Conservation (phyloP, 805 yeast species). For the Candida boleticola region DNA sequence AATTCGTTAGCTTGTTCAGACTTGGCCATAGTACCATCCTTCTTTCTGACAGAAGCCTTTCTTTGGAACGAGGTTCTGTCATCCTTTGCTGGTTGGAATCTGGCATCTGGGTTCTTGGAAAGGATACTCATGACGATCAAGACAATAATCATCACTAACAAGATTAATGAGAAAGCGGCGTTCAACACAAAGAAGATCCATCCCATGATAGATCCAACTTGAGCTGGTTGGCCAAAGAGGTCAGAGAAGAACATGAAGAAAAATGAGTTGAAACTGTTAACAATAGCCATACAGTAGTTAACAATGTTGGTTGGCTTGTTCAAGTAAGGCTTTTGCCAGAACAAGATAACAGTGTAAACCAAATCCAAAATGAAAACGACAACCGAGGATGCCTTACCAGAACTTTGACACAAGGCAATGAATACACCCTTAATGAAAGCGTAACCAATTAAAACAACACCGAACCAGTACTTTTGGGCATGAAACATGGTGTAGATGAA, state of each 20-base stretch:
- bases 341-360: conserved; percentile 61
- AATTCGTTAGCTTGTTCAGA: conserved; percentile 46
- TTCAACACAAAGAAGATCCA: conserved; percentile 85
- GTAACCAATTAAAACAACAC: conserved; percentile 59
- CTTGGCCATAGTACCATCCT: conserved; percentile 24
- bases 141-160: conserved; percentile 68
- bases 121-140: conserved; percentile 61
- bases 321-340: conserved; percentile 70
- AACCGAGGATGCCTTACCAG: conserved; percentile 80
- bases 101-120: conserved; percentile 84
- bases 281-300: conserved; percentile 69
- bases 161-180: conserved; percentile 80
- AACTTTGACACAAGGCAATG: conserved; percentile 73
- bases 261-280: conserved; percentile 75
- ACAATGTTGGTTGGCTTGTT: conserved; percentile 80
- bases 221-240: conserved; percentile 75
- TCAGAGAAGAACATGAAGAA: conserved; percentile 84
- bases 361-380: conserved; percentile 75
- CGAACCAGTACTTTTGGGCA: conserved; percentile 83
- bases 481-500: conserved; percentile 87
- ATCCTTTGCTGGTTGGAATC: conserved; percentile 85
- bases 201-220: conserved; percentile 85
- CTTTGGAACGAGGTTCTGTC: conserved; percentile 88
- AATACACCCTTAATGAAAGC: conserved; percentile 66
- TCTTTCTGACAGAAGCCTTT: conserved; percentile 29